Conservation (phyloP, 495 filamentous ascomycete genomes). For the Tuber calosporum region DNA sequence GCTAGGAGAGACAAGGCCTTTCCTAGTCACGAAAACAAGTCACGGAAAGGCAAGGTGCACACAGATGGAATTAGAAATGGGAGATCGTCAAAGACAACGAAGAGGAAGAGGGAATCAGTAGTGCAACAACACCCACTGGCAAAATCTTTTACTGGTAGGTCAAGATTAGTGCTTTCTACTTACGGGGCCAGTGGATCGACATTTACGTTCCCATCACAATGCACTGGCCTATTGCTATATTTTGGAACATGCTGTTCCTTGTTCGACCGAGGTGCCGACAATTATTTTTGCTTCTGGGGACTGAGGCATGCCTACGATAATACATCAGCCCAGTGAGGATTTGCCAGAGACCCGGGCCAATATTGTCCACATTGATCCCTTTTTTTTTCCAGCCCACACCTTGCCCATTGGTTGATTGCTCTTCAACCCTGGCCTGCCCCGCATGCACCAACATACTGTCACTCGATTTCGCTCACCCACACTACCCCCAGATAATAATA, state of each 20-base stretch:
- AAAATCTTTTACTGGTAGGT: constrained; percentile 29
- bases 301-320: not conserved
- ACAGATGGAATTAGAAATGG: not conserved
- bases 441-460: not conserved
- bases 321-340: not conserved
- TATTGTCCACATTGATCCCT: not conserved
- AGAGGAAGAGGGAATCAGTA: constrained; percentile 10
- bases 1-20: not conserved
- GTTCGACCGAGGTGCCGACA: not conserved
- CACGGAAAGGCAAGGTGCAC: not conserved
- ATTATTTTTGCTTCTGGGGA: not conserved
- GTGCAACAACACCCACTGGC: constrained; percentile 29
- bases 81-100: constrained; percentile 16
- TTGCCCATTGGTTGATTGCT: not conserved
- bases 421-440: not conserved
- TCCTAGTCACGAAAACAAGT: not conserved
- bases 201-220: not conserved
- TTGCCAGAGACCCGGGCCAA: not conserved
- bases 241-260: not conserved
- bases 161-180: not conserved
- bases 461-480: not conserved
- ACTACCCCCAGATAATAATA: not conserved
- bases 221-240: constrained; percentile 1
- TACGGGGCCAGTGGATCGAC: not conserved
- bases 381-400: not conserved